Evolutionary conservation across 169 alveolate species (phyloP).

Genomic region (Plasmodium billcollinsi): DNA sequence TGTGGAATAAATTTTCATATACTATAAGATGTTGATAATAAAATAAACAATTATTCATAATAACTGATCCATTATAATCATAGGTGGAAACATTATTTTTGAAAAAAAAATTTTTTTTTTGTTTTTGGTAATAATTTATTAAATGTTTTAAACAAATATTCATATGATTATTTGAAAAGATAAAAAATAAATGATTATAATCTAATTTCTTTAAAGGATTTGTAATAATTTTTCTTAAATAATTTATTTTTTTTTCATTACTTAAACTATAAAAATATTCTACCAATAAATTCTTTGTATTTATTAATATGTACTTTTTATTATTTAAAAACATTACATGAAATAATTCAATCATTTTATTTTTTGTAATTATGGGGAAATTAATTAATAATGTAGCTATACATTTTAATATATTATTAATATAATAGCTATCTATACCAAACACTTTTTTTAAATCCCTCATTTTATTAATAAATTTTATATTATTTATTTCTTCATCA

Average conservation of each 20-base stretch:
- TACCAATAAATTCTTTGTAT: slow-evolving; percentile 43
- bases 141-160: slow-evolving; percentile 43
- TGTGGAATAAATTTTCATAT: slow-evolving; percentile 13
- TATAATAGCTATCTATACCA: slow-evolving; percentile 20
- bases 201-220: slow-evolving; percentile 56
- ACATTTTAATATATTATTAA: slow-evolving; percentile 45
- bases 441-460: slow-evolving; percentile 38
- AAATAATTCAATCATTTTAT: slow-evolving; percentile 41
- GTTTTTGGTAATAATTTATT: slow-evolving; percentile 16
- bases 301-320: slow-evolving; percentile 14
- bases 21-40: slow-evolving; percentile 49
- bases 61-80: slow-evolving; percentile 21
- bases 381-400: slow-evolving; percentile 30
- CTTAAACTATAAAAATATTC: slow-evolving; percentile 40
- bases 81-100: neutral
- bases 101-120: neutral
- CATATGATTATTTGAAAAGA: slow-evolving; percentile 54
- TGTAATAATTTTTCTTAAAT: slow-evolving; percentile 31
- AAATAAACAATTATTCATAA: slow-evolving; percentile 50
- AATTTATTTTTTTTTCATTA: slow-evolving; percentile 36
- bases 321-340: slow-evolving; percentile 27
- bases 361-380: slow-evolving; percentile 47
- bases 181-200: slow-evolving; percentile 60
- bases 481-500: slow-evolving; percentile 9
- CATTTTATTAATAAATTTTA: slow-evolving; percentile 23